A percentile compares a stretch with the other conserved stretches of the same genome.
Evolutionary conservation across 176 grass and related monocot genomes (phyloP).

Genomic region (Lolium rigidum): DNA sequence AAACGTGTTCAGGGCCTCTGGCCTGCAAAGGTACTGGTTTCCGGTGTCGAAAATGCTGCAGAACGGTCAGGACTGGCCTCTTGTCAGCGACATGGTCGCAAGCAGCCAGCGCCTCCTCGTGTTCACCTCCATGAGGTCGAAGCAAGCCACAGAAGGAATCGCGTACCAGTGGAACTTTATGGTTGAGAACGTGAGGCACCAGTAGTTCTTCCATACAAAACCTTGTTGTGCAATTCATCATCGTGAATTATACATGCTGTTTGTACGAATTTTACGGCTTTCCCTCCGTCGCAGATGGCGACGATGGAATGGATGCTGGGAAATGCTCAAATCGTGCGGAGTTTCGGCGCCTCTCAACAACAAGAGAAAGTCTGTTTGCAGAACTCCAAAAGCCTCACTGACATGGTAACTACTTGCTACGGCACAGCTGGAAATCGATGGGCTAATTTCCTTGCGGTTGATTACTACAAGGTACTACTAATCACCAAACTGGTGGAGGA

Average conservation of each 20-base stretch:
- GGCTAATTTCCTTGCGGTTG: conserved; percentile 73
- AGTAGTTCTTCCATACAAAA: neutral
- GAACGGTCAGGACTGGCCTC: conserved; percentile 83
- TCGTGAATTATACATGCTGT: neutral
- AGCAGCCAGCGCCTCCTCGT: conserved; percentile 76
- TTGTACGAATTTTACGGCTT: neutral
- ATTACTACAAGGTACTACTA: conserved; percentile 80
- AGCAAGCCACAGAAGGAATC: conserved; percentile 86
- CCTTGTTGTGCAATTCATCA: neutral
- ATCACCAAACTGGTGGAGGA: neutral
- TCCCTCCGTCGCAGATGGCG: conserved; percentile 53
- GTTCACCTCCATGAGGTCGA: conserved; percentile 80
- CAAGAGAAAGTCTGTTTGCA: conserved; percentile 67
- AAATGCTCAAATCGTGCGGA: conserved; percentile 71
- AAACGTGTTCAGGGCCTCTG: conserved; percentile 78
- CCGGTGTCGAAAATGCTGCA: conserved; percentile 88
- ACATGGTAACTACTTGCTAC: conserved; percentile 71
- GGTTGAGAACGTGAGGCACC: conserved; percentile 88
- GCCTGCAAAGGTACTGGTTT: conserved; percentile 86
- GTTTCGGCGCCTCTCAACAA: conserved; percentile 61
- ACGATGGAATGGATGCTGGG: conserved; percentile 75
- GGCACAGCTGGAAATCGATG: conserved; percentile 57
- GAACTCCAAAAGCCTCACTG: conserved; percentile 50
- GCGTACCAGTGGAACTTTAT: conserved; percentile 99
- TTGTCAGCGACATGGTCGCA: conserved; percentile 81